Base-by-base conservation (phyloP, 2,329 filamentous ascomycete genomes). In the Clonostachys chloroleuca region DNA sequence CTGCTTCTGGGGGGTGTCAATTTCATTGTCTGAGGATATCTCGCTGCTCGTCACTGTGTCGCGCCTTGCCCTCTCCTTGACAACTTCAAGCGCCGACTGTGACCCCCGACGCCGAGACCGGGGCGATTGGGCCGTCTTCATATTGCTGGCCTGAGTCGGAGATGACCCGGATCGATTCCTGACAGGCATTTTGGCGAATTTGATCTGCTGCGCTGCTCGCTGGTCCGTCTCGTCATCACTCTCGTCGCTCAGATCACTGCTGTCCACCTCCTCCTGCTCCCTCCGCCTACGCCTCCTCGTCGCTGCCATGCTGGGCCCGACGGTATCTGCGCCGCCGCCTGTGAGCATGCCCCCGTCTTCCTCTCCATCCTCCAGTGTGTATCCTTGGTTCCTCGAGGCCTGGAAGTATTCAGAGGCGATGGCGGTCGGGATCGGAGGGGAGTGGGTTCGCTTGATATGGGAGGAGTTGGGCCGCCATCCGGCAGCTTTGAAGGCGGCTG, bases 121-220 rank as follows among this genome's bases (percentile, higher is more conserved):
- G 6, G 75, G 76, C 3, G 77, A 77, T 4, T 73, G 66, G 5
- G 77, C 73, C 50, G 85, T 83, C 41, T 76, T 75, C 24, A 82
- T 66, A 49, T 78, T 81, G 14, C 83, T 84, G 13, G 78, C 81
- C 54, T 89, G 84, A 36, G 88, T 84, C 5, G 92, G 92, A 43
- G 92, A 96, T 1, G 92, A 96, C 12, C 89, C 92, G 24, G 92
- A 89, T 47, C 92, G 84, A 54, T 83, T 84, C 33, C 92, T 82
- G 40, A 96, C 79, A 2, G 94, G 92, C 89, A 96, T 92, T 68
- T 97, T 97, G 43, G 87, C 84, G 66, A 99, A 99, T 61, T 92
- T 92, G 63, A 97, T 96, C 64, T 95, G 89, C 62, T 95, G 89
- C 3, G 87, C 86, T 41, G 88, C 86, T 47, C 89, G 84, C 51